Conservation (phyloP, 768 basidiomycete species). For the Dacryopinax spathularia region DNA sequence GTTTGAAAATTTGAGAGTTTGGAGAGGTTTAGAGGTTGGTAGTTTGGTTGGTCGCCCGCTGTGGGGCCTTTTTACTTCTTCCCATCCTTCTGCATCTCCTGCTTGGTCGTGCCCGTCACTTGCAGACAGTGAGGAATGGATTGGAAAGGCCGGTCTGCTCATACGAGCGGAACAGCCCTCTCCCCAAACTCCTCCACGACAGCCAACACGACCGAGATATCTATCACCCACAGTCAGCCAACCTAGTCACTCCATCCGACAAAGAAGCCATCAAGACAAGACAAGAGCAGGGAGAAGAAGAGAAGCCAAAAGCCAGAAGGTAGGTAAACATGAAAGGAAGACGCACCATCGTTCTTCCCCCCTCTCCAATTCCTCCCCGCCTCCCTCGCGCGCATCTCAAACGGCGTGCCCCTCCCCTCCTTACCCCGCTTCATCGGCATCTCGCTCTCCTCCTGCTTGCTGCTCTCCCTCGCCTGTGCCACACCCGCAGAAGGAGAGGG, state of each 20-base stretch:
- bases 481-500: conserved; percentile 1
- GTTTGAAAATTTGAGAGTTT: no score
- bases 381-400: conserved; percentile 64
- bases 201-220: neutral
- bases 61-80: no score
- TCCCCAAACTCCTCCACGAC: neutral
- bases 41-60: no score
- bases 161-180: neutral
- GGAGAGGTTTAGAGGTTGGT: no score
- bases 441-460: neutral
- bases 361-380: conserved; percentile 58
- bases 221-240: neutral
- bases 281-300: neutral
- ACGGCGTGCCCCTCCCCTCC: conserved; percentile 50
- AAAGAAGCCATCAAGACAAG: neutral
- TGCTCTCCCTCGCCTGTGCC: conserved; percentile 5
- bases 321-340: neutral
- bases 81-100: no score
- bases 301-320: neutral
- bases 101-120: no score
- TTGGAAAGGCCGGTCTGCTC: no score
- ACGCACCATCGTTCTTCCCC: conserved; percentile 73
- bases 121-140: no score
- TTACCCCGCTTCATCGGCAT: conserved; percentile 4
- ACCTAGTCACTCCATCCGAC: neutral